Evolutionary conservation across 352 stramenopile genomes (phyloP), one percentile per base, ranked within the genome.

Genomic region (Phytopythium delawarense): DNA sequence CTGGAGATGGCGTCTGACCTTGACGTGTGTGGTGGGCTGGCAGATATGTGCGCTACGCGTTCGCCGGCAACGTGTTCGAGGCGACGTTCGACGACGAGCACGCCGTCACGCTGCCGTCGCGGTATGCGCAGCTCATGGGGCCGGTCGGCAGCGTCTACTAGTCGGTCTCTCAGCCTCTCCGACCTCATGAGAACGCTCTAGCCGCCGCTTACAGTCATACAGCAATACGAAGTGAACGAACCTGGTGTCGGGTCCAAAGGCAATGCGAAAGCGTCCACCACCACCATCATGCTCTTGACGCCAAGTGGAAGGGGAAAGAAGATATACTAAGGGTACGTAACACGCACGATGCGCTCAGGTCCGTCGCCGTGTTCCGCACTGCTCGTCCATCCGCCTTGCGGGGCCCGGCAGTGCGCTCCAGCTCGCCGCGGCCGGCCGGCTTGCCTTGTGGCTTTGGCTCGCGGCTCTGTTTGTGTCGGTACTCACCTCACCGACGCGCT

Each of bases 11-110:
- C 52, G 18, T 16, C 35, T 28, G 9, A 53, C 15, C 18, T 58
- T 30, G 18, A 37, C 21, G 20, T 20, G 16, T 37, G 49, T 7
- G 25, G 9, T 37, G 21, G 18, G 2, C 20, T 54, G 64, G 54
- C 54, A 92, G 84, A 32, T 92, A 94, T 39, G 75, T 92, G 44
- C 85, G 83, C 39, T 94, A 94, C 66, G 68, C 81, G 32, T 91
- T 81, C 64, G 74, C 85, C 49, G 79, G 74, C 32, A 65, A 78
- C 35, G 81, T 94, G 52, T 94, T 90, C 52, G 85, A 94, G 72
- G 85, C 81, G 23, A 92, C 85, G 13, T 94, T 92, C 52, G 78
- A 86, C 42, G 85, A 94, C 62, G 61, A 84, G 15, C 81, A 92
- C 63, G 75, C 66, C 11, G 83, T 94, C 13, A 74, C 73, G 54